A percentile compares a stretch with the other conserved stretches of the same genome.
Conservation (phyloP, 129 eudicot genomes). For the Rutidosis leptorrhynchoides region DNA sequence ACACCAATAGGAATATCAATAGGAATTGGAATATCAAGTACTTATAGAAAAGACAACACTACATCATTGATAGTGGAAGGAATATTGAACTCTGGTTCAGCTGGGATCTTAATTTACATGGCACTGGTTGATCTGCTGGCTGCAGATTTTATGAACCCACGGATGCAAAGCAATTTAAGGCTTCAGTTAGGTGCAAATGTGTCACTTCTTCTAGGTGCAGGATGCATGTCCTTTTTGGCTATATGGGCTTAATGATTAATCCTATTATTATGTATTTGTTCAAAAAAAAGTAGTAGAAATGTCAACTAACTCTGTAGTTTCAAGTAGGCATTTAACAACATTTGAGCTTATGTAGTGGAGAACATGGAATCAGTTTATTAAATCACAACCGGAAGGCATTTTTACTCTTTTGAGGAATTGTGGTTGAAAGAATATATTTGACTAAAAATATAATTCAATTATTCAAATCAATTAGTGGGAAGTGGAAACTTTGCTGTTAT, state of each 20-base stretch:
- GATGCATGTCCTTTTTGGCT: conserved; percentile 71
- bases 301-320: not conserved
- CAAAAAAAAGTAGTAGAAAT: not conserved
- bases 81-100: conserved; percentile 55
- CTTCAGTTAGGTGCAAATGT: conserved; percentile 61
- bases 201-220: conserved; percentile 63
- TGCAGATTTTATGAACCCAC: conserved; percentile 76
- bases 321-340: conserved; percentile 11
- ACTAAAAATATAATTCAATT: too few relatives aligned
- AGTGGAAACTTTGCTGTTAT: conserved; percentile 12
- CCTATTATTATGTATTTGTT: not conserved
- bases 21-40: conserved; percentile 60
- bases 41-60: conserved; percentile 50
- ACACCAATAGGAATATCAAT: conserved; percentile 66
- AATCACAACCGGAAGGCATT: conserved; percentile 13
- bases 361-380: conserved; percentile 18
- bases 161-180: conserved; percentile 58
- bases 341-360: conserved; percentile 20
- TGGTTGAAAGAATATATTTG: conserved; percentile 10
- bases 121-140: conserved; percentile 77
- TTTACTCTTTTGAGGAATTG: conserved; percentile 19
- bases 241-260: conserved; percentile 47
- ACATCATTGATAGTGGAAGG: conserved; percentile 62
- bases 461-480: not conserved
- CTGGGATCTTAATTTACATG: conserved; percentile 77